Evolutionary conservation across 2,329 filamentous ascomycete species (phyloP).

Genomic region (Cercospora sojina): DNA sequence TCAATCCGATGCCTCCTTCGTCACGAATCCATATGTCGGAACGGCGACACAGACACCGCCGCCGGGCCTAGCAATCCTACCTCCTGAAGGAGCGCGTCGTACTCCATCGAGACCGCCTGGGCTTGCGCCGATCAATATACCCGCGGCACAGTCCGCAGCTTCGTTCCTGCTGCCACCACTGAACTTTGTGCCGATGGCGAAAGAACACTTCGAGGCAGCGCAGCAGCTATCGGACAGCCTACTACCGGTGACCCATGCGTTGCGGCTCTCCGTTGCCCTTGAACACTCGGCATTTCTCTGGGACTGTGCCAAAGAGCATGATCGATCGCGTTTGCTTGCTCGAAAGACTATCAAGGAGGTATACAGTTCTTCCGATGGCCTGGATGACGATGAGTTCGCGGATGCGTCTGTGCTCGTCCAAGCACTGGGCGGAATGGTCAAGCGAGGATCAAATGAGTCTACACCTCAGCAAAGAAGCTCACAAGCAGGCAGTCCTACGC

Average conservation of each 20-base stretch:
- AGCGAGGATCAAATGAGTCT: conserved; percentile 56
- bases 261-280: conserved; percentile 84
- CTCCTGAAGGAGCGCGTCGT: conserved; percentile 29
- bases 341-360: conserved; percentile 84
- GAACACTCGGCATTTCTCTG: conserved; percentile 93
- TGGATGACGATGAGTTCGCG: conserved; percentile 93
- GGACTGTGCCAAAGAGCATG: conserved; percentile 82
- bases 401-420: conserved; percentile 88
- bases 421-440: conserved; percentile 84
- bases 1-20: conserved; percentile 51
- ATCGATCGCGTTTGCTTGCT: conserved; percentile 73
- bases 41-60: conserved; percentile 43
- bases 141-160: conserved; percentile 45
- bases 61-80: conserved; percentile 33
- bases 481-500: conserved; percentile 14
- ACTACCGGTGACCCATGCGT: conserved; percentile 82
- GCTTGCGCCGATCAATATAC: conserved; percentile 34
- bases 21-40: conserved; percentile 52
- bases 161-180: conserved; percentile 76
- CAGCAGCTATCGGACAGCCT: conserved; percentile 69
- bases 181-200: conserved; percentile 81
- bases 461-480: conserved; percentile 30
- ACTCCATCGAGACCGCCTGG: conserved; percentile 47
- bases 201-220: conserved; percentile 76
- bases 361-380: conserved; percentile 84